Percentiles rank a stretch among this genome's conserved stretches.
Conservation (phyloP, 352 stramenopile genomes). For the Globisporangium barbulae region DNA sequence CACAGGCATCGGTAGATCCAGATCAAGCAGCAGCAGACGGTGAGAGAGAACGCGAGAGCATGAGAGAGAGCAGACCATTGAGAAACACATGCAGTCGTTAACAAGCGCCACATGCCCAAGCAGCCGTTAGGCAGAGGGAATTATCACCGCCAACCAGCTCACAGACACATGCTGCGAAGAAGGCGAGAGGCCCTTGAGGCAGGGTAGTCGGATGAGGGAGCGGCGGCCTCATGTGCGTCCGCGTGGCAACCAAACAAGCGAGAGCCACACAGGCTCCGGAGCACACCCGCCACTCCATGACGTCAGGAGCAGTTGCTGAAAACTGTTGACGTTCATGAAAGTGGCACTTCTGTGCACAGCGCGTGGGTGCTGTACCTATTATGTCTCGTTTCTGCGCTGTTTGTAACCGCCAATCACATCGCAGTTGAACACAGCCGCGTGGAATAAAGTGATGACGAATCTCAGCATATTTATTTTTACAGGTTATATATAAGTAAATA, state of each 20-base stretch:
- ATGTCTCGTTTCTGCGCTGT: neutral
- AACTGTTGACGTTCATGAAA: slow-evolving; percentile 2
- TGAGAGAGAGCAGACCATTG: neutral
- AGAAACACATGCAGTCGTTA: too few relatives aligned
- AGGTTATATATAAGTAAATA: neutral
- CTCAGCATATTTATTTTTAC: neutral
- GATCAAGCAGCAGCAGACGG: neutral
- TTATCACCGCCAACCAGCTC: neutral
- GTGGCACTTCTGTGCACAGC: neutral
- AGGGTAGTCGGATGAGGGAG: neutral
- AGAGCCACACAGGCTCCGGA: neutral
- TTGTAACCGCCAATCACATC: neutral
- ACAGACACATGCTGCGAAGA: neutral
- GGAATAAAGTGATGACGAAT: neutral
- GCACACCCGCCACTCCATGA: neutral
- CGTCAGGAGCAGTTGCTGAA: neutral
- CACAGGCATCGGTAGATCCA: too few relatives aligned
- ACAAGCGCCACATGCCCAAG: neutral
- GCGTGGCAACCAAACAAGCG: neutral
- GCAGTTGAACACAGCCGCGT: neutral
- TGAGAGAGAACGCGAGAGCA: neutral
- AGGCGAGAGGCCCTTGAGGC: neutral
- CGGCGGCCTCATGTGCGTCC: neutral
- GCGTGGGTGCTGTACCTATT: slow-evolving; percentile 1
- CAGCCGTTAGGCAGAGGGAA: neutral